A percentile compares a stretch with the other conserved stretches of the same genome.
Evolutionary conservation across 768 basidiomycete genomes (phyloP).

Genomic region (Boletellus ananiceps): DNA sequence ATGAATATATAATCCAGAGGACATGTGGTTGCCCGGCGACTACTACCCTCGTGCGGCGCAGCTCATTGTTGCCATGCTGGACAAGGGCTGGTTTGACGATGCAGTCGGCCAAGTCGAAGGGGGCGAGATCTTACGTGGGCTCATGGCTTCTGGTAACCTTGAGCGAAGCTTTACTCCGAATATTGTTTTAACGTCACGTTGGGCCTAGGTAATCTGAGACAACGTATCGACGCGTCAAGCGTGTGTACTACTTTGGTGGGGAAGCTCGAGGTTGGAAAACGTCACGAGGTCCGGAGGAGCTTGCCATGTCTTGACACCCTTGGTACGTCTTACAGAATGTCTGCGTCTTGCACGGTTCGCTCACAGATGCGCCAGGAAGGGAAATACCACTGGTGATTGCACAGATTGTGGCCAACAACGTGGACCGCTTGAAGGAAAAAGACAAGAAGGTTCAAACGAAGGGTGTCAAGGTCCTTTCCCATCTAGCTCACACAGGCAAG

Average conservation of each 20-base stretch:
- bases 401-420: neutral
- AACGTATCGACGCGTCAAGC: slow-evolving; percentile 4
- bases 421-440: neutral
- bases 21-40: slow-evolving; percentile 11
- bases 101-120: slow-evolving; percentile 13
- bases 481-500: slow-evolving; percentile 5
- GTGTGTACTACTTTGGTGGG: slow-evolving; percentile 12
- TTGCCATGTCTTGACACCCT: slow-evolving; percentile 21
- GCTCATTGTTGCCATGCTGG: slow-evolving; percentile 18
- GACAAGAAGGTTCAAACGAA: slow-evolving; percentile 4
- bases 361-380: too few species aligned
- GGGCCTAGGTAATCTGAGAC: slow-evolving; percentile 8
- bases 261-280: slow-evolving; percentile 12
- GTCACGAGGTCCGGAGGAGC: slow-evolving; percentile 15
- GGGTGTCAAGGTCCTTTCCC: slow-evolving; percentile 2
- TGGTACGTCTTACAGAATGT: slow-evolving; percentile 4
- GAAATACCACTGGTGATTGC: too few species aligned
- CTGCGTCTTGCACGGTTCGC: too few species aligned
- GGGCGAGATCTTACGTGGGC: neutral
- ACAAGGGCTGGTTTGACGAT: slow-evolving; percentile 21
- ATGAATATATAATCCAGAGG: neutral
- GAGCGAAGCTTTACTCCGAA: too few species aligned
- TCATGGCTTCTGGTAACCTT: neutral
- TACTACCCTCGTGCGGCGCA: neutral
- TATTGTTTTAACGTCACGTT: too few species aligned